Percentiles rank a stretch among this genome's conserved stretches.
Evolutionary conservation across 768 basidiomycete genomes (phyloP).

Genomic region (Suillus decipiens): DNA sequence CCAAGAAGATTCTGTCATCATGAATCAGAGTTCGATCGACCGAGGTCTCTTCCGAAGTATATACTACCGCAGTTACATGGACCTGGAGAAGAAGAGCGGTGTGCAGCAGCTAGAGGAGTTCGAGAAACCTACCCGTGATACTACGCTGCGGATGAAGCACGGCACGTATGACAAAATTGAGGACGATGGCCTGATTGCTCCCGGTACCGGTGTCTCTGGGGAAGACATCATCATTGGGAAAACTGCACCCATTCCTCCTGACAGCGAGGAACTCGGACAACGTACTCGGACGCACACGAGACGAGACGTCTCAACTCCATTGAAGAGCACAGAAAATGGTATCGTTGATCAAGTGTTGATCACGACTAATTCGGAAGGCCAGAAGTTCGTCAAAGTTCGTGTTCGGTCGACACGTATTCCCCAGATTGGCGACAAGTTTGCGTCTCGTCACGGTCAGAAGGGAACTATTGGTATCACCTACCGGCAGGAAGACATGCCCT

Average conservation of each 20-base stretch:
- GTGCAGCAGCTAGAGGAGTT: constrained; percentile 92
- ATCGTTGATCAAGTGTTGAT: constrained; percentile 97
- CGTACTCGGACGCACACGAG: constrained; percentile 91
- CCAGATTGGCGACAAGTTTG: constrained; percentile 99
- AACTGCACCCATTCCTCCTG: constrained; percentile 94
- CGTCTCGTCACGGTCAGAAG: constrained; percentile 99
- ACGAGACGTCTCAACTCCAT: constrained; percentile 94
- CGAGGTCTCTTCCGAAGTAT: constrained; percentile 98
- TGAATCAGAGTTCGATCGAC: constrained; percentile 99
- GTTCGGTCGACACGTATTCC: constrained; percentile 95
- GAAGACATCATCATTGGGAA: constrained; percentile 99
- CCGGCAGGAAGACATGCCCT: constrained; percentile 99
- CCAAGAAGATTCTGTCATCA: constrained; percentile 99
- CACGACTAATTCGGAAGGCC: constrained; percentile 93
- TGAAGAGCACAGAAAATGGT: constrained; percentile 97
- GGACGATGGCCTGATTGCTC: constrained; percentile 93
- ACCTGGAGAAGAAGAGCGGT: constrained; percentile 96
- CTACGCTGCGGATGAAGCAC: constrained; percentile 94
- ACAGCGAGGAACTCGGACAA: constrained; percentile 96
- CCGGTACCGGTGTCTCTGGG: constrained; percentile 91
- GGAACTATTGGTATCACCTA: constrained; percentile 99
- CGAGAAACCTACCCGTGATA: constrained; percentile 92
- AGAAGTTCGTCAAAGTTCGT: constrained; percentile 98
- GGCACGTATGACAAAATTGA: constrained; percentile 99
- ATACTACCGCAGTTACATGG: constrained; percentile 98